These are phyloP conservation scores for Entomortierella parvispora DNA, from an alignment of 192 early-diverging fungal species.

Conservation along the genomic window DNA sequence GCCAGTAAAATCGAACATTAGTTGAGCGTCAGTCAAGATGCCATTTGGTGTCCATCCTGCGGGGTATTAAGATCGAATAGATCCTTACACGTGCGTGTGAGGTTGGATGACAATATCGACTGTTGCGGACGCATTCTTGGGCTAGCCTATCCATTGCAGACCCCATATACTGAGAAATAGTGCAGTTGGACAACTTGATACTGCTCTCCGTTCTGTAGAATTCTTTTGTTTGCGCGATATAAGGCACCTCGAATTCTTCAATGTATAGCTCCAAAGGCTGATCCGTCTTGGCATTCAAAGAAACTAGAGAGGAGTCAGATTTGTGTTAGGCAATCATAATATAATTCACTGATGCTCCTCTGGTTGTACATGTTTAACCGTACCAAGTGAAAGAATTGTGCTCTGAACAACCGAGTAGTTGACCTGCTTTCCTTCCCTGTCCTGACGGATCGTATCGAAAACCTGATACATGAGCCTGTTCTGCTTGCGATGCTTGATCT, in stretches of 20 bases:
- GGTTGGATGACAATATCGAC: constrained; percentile 70
- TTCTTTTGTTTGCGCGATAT: constrained; percentile 67
- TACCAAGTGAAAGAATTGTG: constrained; percentile 71
- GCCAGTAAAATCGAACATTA: too few species aligned
- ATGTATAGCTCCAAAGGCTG: constrained; percentile 78
- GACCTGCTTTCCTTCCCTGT: constrained; percentile 74
- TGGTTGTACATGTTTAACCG: background rate
- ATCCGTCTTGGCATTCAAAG: constrained; percentile 69
- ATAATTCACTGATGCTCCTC: too few species aligned
- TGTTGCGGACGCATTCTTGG: constrained; percentile 71
- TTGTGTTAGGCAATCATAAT: too few species aligned
- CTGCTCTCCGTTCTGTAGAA: constrained; percentile 81
- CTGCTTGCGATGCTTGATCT: constrained; percentile 64
- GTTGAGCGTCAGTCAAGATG: background rate
- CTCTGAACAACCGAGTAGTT: constrained; percentile 61
- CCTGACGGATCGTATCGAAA: constrained; percentile 71
- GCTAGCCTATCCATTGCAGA: constrained; percentile 64
- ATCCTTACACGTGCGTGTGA: constrained; percentile 70
- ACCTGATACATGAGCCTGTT: constrained; percentile 77
- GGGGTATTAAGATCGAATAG: background rate
- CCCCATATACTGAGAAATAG: constrained; percentile 79
- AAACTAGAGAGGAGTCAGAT: constrained; percentile 51
- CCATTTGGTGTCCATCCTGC: background rate
- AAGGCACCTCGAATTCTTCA: constrained; percentile 81
- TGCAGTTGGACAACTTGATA: constrained; percentile 58